Conservation (phyloP, 179 eudicot species). For the Amaranthus tricolor region DNA sequence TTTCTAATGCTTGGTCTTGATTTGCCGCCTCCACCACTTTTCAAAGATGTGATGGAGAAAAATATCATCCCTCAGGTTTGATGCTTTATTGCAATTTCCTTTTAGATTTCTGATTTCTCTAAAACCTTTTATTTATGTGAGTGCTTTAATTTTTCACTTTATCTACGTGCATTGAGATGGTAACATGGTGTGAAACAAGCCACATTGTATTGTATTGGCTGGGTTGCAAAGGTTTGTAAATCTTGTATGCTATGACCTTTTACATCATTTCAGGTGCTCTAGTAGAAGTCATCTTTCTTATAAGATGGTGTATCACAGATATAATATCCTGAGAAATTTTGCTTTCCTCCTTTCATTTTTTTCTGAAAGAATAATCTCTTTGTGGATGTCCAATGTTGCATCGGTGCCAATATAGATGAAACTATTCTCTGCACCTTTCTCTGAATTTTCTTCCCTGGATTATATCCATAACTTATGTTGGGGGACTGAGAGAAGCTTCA, state of each 20-base stretch:
- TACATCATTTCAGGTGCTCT: no score
- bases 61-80: conserved; percentile 89
- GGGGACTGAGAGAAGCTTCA: neutral
- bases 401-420: neutral
- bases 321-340: no score
- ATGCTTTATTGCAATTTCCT: neutral
- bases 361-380: neutral
- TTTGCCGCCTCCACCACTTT: conserved; percentile 94
- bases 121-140: neutral
- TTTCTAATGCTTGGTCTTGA: conserved; percentile 95
- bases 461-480: neutral
- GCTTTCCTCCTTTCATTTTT: no score
- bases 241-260: no score
- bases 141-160: neutral
- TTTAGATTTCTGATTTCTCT: conserved; percentile 6
- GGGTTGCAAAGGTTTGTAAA: no score
- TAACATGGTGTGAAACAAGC: neutral
- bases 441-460: neutral
- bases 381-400: neutral
- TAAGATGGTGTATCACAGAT: no score
- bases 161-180: neutral
- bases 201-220: no score
- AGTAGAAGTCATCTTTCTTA: no score
- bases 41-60: conserved; percentile 91
- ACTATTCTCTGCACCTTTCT: neutral